These are phyloP conservation scores for Heliamphora exappendiculata DNA, from an alignment of 148 eudicot genomes.

Conservation along the genomic window DNA sequence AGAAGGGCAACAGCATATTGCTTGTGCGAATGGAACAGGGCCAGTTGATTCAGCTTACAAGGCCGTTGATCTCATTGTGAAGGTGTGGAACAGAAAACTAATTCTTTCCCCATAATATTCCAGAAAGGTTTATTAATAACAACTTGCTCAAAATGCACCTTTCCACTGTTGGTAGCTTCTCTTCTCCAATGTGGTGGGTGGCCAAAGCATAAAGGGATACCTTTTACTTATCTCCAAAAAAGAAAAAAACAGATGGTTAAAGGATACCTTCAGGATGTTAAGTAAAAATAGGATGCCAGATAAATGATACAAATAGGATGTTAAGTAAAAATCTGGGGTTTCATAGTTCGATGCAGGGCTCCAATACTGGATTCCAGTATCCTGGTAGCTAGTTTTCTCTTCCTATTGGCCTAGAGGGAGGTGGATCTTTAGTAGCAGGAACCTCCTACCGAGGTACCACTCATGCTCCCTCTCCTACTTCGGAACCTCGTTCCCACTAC, in stretches of 20 bases:
- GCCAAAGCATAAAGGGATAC: neutral
- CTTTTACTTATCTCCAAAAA: neutral
- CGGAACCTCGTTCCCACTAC: too few species aligned
- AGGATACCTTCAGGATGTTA: neutral
- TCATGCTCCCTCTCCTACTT: too few species aligned
- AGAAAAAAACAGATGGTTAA: neutral
- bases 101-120: neutral
- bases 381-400: too few species aligned
- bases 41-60: conserved; percentile 97
- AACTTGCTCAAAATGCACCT: neutral
- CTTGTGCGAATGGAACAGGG: conserved; percentile 83
- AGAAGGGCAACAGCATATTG: conserved; percentile 63
- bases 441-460: too few species aligned
- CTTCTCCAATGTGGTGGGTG: neutral
- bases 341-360: too few species aligned
- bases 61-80: conserved; percentile 77
- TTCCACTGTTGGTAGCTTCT: neutral
- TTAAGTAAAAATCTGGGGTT: too few species aligned
- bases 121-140: neutral
- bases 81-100: conserved; percentile 36
- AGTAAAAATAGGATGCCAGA: too few species aligned
- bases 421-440: too few species aligned
- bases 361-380: too few species aligned
- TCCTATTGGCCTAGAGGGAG: too few species aligned
- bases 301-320: neutral